These are phyloP conservation scores for Medicago truncatula DNA, from an alignment of 306 rosid genomes.

Conservation along the genomic window DNA sequence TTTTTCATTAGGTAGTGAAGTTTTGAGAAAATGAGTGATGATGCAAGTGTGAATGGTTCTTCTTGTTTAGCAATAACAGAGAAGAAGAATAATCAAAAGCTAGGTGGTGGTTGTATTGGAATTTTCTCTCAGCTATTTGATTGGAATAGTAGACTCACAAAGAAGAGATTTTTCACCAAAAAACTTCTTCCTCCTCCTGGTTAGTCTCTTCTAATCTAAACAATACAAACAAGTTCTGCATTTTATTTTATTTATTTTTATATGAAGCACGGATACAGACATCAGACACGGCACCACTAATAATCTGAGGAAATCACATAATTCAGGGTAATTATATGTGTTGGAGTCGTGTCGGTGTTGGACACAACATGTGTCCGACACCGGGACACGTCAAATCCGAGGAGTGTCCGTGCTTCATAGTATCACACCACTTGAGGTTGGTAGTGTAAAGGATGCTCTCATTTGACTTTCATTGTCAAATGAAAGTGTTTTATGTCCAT, in stretches of 20 bases:
- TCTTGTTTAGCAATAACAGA: slow-evolving; percentile 64
- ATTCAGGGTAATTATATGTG: too few relatives aligned
- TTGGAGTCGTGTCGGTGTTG: too few relatives aligned
- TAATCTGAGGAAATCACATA: too few relatives aligned
- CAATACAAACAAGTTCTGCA: neutral
- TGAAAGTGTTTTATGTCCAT: too few relatives aligned
- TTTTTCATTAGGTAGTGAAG: neutral
- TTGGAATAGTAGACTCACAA: slow-evolving; percentile 74
- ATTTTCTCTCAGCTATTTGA: slow-evolving; percentile 74
- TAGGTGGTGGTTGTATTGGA: slow-evolving; percentile 71
- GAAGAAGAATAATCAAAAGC: slow-evolving; percentile 52
- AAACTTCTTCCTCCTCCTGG: slow-evolving; percentile 70
- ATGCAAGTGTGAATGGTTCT: slow-evolving; percentile 44
- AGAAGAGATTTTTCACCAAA: slow-evolving; percentile 74
- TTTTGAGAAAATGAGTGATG: slow-evolving; percentile 57
- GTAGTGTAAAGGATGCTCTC: too few relatives aligned
- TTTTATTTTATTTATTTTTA: neutral
- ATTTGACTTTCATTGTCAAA: too few relatives aligned
- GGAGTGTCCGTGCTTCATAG: too few relatives aligned
- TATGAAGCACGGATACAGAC: neutral
- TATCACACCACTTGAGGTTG: too few relatives aligned
- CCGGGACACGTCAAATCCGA: too few relatives aligned
- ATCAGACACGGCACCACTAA: too few relatives aligned
- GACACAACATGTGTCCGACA: too few relatives aligned
- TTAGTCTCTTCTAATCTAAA: slow-evolving; percentile 37